Base-by-base conservation (phyloP, 2,329 filamentous ascomycete genomes). In the Clonostachys solani region DNA sequence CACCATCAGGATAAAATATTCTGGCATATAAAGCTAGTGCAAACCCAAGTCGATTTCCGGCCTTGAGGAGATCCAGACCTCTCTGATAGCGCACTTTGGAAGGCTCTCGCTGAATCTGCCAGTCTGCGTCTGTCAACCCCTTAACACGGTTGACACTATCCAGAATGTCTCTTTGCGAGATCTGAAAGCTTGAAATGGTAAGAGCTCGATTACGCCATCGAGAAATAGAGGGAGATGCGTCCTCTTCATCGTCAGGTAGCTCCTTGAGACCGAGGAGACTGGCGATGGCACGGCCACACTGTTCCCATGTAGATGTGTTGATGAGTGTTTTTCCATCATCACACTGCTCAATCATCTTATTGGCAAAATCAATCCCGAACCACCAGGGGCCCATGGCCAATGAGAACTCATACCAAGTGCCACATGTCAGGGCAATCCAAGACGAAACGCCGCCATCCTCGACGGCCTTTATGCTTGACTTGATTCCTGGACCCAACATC, bases 91-190 rank as follows among this genome's bases (percentile, higher is more conserved):
- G 33, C 15, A 17, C 33, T 6, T 65, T 52, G 2, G 67, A 62
- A 1, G 60, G 54, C 61, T 83, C 74, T 8, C 72, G 62, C 2
- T 57, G 67, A 47, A 88, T 72, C 3, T 59, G 71, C 84, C 84
- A 89, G 55, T 87, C 83, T 0, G 61, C 63, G 36, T 83, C 77
- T 2, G 65, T 75, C 0, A 76, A 80, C 0, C 74, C 74, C 0
- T 78, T 77, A 5, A 83, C 82, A 0, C 77, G 74, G 55, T 83
- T 72, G 12, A 84, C 62, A 15, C 74, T 75, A 36, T 77, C 74
- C 46, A 88, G 72, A 68, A 88, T 87, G 10, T 88, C 83, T 12
- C 72, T 71, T 60, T 89, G 85, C 49, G 64, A 80, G 50, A 83
- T 54, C 12, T 66, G 60, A 64, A 86, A 87, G 50, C 77, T 83